Evolutionary conservation across 345 rosid species (phyloP).

Genomic region (Combretum micranthum): DNA sequence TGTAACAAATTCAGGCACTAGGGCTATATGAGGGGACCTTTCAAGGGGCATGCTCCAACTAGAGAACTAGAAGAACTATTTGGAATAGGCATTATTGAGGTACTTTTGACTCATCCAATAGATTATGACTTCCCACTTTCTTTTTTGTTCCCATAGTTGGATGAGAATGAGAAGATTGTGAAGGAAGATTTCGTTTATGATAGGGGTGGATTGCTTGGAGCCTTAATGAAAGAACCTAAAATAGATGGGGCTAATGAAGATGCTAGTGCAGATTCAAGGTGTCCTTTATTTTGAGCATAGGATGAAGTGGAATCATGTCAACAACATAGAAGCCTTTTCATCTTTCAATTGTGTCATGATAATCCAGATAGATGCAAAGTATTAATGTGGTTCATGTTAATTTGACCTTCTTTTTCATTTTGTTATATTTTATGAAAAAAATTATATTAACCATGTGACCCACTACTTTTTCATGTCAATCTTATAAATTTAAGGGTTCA

Average conservation of each 20-base stretch:
- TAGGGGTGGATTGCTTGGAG: conserved; percentile 49
- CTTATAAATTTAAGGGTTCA: no score
- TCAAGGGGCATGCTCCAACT: conserved; percentile 46
- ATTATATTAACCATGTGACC: no score
- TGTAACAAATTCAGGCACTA: conserved; percentile 62
- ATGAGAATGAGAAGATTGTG: conserved; percentile 39
- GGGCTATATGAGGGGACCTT: conserved; percentile 63
- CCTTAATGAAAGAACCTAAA: conserved; percentile 32
- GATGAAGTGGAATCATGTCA: conserved; percentile 3
- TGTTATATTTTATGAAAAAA: no score
- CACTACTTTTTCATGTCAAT: no score
- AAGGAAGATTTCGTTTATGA: conserved; percentile 48
- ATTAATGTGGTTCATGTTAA: no score
- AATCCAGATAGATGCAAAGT: no score
- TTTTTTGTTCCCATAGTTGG: conserved; percentile 18
- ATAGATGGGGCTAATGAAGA: background rate
- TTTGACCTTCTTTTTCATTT: no score
- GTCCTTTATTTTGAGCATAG: conserved; percentile 41
- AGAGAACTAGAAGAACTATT: conserved; percentile 34
- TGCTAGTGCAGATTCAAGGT: conserved; percentile 21
- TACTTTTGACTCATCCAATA: background rate
- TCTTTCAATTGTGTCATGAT: no score
- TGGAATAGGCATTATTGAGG: conserved; percentile 32
- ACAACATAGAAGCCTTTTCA: no score
- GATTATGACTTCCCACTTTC: no score